Percentiles rank a stretch among this genome's conserved stretches.
Conservation (phyloP, 495 filamentous ascomycete species). For the Podospora sp. region DNA sequence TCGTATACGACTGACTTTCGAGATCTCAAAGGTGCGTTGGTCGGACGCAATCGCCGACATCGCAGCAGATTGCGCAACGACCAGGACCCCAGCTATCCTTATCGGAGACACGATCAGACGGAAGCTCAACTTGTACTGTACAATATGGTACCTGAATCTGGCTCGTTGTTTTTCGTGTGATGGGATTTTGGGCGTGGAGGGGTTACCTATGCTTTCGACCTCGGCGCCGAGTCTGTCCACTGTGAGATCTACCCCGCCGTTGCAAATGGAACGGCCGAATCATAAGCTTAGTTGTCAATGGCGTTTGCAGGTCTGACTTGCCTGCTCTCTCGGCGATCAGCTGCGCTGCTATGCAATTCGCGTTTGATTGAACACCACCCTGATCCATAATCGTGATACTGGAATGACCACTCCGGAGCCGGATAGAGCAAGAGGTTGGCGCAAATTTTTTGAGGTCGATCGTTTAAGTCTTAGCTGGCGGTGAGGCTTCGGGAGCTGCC, state of each 20-base stretch:
- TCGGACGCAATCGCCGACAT: constrained; percentile 30
- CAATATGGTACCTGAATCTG: background rate
- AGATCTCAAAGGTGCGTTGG: background rate
- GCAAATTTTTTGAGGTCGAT: background rate
- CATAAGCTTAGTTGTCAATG: background rate
- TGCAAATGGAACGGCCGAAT: background rate
- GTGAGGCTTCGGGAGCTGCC: background rate
- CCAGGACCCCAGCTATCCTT: constrained; percentile 2
- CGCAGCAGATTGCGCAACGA: constrained; percentile 15
- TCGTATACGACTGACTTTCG: background rate
- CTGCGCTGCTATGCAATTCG: no score
- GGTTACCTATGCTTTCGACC: background rate
- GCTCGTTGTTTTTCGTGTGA: no score
- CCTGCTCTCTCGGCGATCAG: no score
- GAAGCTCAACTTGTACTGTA: constrained; percentile 5
- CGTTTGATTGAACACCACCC: no score
- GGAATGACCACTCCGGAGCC: no score
- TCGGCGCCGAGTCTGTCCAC: background rate
- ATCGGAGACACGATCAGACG: constrained; percentile 8
- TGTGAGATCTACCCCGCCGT: background rate
- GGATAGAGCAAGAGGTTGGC: no score
- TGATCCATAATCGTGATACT: no score
- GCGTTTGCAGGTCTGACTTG: background rate
- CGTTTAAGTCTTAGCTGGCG: background rate
- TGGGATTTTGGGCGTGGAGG: background rate